Base-by-base conservation (phyloP, 176 grass and related monocot genomes). In the Rhipidocladum racemiflorum region DNA sequence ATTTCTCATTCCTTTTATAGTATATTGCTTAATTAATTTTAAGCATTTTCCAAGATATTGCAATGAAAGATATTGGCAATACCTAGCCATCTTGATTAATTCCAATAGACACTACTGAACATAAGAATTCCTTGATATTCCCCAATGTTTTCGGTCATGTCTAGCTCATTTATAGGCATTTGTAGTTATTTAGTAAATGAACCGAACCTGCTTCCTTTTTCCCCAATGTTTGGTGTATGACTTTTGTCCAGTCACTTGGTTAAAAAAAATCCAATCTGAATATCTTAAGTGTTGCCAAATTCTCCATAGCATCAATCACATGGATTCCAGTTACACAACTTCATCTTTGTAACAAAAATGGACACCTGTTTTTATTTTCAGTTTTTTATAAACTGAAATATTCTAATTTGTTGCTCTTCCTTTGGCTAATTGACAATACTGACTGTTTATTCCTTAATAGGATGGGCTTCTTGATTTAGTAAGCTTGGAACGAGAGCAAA, bases 1-100 rank as follows among this genome's bases (percentile, higher is more conserved):
- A 27, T 79, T 75, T 39, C 72, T 73, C 70, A 46, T 34, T 76
- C 29, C 50, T 72, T 81, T 44, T 43, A 5, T 65, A 75, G 11
- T 25, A 29, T 70, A 30, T 12, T 63, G 6, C 6, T 70, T 44
- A 44, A 44, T 53, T 71, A 4, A 59, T 40, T 18, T 67, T 44
- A 36, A 49, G 74, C n/a, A 74, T 34, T 79, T 66, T 77, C 65
- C 51, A 79, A 29, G 12, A 32, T 44, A 16, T 6, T 72, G 48
- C 23, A 5, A 65, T 83, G 17, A 83, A 54, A 54, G n/a, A 13
- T 65, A 5, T 21, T 55, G 2, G 2, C 57, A 21, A 42, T 42
- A 27, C 36, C 4, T 49, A 9, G 18, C 42, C 13, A 77, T 60
- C 53, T 45, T 34, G 15, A 35, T 83, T 14, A 10, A 64, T 83